Evolutionary conservation across 2,329 filamentous ascomycete genomes (phyloP).

Genomic region (Aspergillus sp.): DNA sequence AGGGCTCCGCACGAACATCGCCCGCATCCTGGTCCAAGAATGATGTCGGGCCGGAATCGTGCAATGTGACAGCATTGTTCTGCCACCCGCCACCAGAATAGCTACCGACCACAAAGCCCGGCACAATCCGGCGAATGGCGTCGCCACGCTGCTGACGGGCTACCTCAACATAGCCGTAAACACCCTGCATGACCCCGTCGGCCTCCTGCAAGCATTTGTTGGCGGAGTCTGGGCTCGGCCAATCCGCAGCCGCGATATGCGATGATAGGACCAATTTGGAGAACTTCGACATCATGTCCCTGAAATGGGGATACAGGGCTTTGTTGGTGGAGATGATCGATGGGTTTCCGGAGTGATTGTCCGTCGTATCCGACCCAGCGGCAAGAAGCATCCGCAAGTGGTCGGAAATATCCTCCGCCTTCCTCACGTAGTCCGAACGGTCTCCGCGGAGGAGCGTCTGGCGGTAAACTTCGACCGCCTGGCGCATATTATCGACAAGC

Average conservation of each 20-base stretch:
- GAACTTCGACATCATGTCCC: constrained; percentile 99
- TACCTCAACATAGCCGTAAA: constrained; percentile 95
- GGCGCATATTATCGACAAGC: constrained; percentile 89
- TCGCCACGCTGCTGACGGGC: constrained; percentile 90
- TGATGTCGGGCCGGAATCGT: constrained; percentile 63
- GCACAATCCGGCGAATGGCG: constrained; percentile 86
- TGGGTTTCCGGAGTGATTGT: constrained; percentile 97
- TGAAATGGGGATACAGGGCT: constrained; percentile 91
- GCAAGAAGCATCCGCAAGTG: constrained; percentile 91
- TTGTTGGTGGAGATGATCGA: constrained; percentile 99
- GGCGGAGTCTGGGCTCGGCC: constrained; percentile 88
- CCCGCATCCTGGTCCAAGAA: constrained; percentile 86
- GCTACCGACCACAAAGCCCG: constrained; percentile 88
- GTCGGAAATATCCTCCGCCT: constrained; percentile 97
- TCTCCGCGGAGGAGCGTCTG: constrained; percentile 81
- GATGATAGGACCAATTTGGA: constrained; percentile 98
- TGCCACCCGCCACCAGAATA: constrained; percentile 84
- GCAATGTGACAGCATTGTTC: constrained; percentile 60
- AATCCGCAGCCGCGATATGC: constrained; percentile 94
- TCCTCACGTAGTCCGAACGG: constrained; percentile 85
- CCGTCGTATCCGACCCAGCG: constrained; percentile 92
- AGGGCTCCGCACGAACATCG: constrained; percentile 70
- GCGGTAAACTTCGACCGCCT: constrained; percentile 83
- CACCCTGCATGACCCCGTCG: constrained; percentile 90
- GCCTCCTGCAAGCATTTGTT: constrained; percentile 95